Conservation (phyloP, 768 basidiomycete genomes). For the Suillus subaureus region DNA sequence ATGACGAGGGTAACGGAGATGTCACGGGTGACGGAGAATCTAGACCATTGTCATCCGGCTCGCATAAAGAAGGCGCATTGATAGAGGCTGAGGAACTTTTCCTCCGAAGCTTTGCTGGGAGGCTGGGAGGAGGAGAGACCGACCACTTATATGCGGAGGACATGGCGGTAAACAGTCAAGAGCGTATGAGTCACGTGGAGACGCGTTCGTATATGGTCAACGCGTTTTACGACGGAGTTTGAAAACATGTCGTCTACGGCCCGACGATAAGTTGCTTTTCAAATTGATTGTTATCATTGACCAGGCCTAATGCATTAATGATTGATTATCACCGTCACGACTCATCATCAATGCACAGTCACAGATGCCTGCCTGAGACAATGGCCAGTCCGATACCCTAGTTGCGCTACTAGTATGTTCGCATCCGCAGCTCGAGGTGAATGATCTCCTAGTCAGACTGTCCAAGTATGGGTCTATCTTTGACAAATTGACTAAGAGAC, state of each 20-base stretch:
- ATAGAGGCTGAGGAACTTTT: slow-evolving; percentile 25
- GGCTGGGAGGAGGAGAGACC: slow-evolving; percentile 13
- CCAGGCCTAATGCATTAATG: too few species aligned
- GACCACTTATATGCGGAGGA: slow-evolving; percentile 16
- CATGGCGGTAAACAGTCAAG: slow-evolving; percentile 32
- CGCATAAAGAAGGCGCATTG: slow-evolving; percentile 8
- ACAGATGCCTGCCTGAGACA: neutral
- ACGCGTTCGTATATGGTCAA: slow-evolving; percentile 22
- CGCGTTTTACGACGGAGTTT: slow-evolving; percentile 38
- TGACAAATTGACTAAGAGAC: neutral
- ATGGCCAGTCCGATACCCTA: neutral
- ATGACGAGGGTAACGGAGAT: slow-evolving; percentile 25
- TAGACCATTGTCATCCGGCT: neutral
- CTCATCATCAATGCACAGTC: neutral
- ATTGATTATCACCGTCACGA: neutral
- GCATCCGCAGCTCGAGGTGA: neutral
- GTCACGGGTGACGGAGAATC: slow-evolving; percentile 14
- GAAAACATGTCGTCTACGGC: slow-evolving; percentile 13
- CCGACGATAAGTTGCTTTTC: neutral
- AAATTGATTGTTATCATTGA: neutral
- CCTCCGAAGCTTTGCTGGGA: slow-evolving; percentile 26
- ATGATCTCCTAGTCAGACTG: neutral
- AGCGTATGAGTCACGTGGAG: slow-evolving; percentile 35
- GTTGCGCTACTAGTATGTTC: neutral
- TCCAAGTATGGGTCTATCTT: neutral